These are phyloP conservation scores for Paulownia fortunei DNA, from an alignment of 257 asterid genomes.

Conservation along the genomic window DNA sequence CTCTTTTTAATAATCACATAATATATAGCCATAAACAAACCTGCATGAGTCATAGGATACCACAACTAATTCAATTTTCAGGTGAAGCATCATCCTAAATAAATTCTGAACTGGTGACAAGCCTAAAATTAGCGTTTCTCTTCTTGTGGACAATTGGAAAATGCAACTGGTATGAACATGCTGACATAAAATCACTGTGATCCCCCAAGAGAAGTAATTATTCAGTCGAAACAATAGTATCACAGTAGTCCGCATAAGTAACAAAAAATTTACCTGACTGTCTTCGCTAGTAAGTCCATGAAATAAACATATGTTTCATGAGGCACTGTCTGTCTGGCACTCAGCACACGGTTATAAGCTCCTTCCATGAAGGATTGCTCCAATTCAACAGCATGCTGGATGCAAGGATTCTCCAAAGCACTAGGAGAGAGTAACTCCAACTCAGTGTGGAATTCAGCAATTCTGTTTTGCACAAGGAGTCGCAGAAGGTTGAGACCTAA, in stretches of 20 bases:
- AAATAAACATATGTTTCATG: constrained; percentile 86
- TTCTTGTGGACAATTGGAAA: neutral
- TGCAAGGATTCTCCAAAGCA: constrained; percentile 90
- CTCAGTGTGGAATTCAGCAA: constrained; percentile 96
- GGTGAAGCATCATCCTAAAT: neutral
- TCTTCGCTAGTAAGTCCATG: constrained; percentile 96
- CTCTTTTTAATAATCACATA: neutral
- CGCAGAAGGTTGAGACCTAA: constrained; percentile 97
- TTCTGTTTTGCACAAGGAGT: constrained; percentile 95
- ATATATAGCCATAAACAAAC: neutral
- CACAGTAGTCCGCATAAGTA: neutral
- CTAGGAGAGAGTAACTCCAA: constrained; percentile 77
- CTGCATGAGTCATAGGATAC: neutral
- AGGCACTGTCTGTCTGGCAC: constrained; percentile 92
- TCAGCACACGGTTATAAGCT: constrained; percentile 92
- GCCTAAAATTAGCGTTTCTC: neutral
- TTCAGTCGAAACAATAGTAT: neutral
- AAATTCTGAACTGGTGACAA: neutral
- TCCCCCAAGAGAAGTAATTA: neutral
- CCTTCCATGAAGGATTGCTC: constrained; percentile 99
- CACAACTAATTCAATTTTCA: neutral
- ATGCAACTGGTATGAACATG: neutral
- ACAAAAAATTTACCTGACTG: constrained; percentile 65
- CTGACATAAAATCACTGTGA: neutral
- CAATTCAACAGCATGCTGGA: constrained; percentile 93